These are phyloP conservation scores for Paecilomyces sp. DNA, from an alignment of 2,329 filamentous ascomycete species.

Conservation along the genomic window DNA sequence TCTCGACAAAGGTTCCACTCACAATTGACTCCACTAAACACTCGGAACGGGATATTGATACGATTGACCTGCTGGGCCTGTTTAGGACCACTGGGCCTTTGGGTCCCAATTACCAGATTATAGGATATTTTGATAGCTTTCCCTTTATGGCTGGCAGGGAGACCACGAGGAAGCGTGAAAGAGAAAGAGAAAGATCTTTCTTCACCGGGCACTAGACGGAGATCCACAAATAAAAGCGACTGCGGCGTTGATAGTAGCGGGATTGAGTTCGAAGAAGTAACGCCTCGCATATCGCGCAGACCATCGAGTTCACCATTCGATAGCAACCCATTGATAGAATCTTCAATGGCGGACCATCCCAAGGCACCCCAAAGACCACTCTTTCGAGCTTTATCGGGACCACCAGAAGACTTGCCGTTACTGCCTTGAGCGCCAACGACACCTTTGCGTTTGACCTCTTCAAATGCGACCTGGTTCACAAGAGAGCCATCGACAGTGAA, in stretches of 20 bases:
- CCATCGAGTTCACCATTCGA: conserved; percentile 82
- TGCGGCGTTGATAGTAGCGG: conserved; percentile 92
- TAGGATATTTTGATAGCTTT: conserved; percentile 93
- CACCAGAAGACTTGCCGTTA: conserved; percentile 63
- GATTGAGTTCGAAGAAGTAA: conserved; percentile 76
- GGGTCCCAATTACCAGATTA: conserved; percentile 83
- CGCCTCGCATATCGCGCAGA: conserved; percentile 90
- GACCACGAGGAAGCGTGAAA: conserved; percentile 75
- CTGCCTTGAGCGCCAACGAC: conserved; percentile 77
- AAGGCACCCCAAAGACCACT: conserved; percentile 74
- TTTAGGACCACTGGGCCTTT: conserved; percentile 68
- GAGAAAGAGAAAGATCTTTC: conserved; percentile 80
- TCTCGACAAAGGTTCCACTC: conserved; percentile 9
- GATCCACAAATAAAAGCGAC: conserved; percentile 90
- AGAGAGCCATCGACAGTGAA: conserved; percentile 89
- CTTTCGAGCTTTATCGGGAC: conserved; percentile 53
- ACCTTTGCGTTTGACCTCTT: conserved; percentile 91
- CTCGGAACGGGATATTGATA: conserved; percentile 87
- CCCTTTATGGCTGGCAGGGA: conserved; percentile 87
- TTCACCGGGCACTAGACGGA: conserved; percentile 80
- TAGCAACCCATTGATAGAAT: conserved; percentile 80
- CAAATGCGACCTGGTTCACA: conserved; percentile 81
- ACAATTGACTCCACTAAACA: conserved; percentile 86
- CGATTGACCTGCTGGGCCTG: conserved; percentile 76
- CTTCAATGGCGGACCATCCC: conserved; percentile 82